A percentile compares a stretch with the other conserved stretches of the same genome.
Conservation (phyloP, 495 filamentous ascomycete species). For the Hypoxylon fragiforme region DNA sequence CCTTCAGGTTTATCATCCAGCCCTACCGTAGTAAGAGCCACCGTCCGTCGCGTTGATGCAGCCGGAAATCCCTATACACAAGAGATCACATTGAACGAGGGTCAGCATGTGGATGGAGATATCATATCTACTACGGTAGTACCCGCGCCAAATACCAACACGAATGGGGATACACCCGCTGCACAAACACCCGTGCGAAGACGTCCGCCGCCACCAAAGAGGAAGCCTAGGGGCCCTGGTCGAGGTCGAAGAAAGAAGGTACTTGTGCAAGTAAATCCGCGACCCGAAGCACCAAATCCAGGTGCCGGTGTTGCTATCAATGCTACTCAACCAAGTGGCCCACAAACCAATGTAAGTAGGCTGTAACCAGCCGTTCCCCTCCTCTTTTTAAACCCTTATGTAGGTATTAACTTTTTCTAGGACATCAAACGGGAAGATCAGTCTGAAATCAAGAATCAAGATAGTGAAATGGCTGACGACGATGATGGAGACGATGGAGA, state of each 20-base stretch:
- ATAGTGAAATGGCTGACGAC: constrained; percentile 56
- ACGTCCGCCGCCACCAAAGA: constrained; percentile 73
- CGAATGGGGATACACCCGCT: constrained; percentile 31
- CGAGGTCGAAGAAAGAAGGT: constrained; percentile 67
- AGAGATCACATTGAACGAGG: constrained; percentile 78
- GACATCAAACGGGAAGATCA: constrained; percentile 49
- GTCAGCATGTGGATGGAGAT: constrained; percentile 80
- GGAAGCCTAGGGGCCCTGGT: constrained; percentile 70
- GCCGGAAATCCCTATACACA: constrained; percentile 78
- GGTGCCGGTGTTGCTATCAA: constrained; percentile 33
- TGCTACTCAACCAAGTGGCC: constrained; percentile 16
- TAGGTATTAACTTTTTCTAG: constrained; percentile 19
- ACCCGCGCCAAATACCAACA: constrained; percentile 37
- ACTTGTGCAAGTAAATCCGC: constrained; percentile 49
- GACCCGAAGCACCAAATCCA: constrained; percentile 42
- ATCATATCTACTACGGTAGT: constrained; percentile 63
- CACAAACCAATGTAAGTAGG: constrained; percentile 22
- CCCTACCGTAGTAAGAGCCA: constrained; percentile 68
- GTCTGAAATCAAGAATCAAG: constrained; percentile 43
- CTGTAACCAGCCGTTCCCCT: too few relatives aligned
- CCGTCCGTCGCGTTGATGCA: constrained; percentile 73
- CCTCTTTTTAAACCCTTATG: neutral
- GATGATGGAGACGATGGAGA: constrained; percentile 47
- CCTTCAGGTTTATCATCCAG: constrained; percentile 46
- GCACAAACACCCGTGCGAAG: constrained; percentile 50